Base-by-base conservation (phyloP, 805 yeast species). In the Kluyveromyces siamensis region DNA sequence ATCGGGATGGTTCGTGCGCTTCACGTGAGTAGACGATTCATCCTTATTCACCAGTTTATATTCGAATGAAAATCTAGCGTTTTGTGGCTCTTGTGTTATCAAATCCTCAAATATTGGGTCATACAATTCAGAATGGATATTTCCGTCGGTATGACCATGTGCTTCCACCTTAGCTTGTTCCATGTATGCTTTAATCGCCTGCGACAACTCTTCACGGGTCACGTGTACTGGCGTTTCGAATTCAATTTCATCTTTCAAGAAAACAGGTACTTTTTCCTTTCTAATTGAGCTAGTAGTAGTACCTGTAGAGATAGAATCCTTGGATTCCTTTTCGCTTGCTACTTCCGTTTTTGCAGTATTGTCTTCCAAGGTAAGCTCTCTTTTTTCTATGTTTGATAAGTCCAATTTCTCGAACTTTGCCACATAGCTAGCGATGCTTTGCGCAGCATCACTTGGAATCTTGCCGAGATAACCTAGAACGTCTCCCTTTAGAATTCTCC, bases 401-500 rank as follows among this genome's bases (percentile, higher is more conserved):
- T 90, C 96, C 54, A 89, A 71, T 57, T 79, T 82, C 52, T 77
- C 75, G 53, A 75, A 75, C 35, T 73, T 66, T 45, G 76, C 71
- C 53, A 90, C 66, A 60, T 71, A 82, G 30, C 77, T 68, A 6
- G 85, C 72, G 50, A 90, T 73, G 18, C 69, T 63, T 17, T 67
- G 58, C 21, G 81, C 80, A 7, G 83, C 68, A 8, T 77, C 80
- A 37, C 70, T 58, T 10, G 87, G 67, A 47, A 90, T 84, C 52
- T 76, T 67, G 27, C 98, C 97, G 46, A 90, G 60, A 62, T 79
- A 81, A 0, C 95, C 93, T 55, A 90, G 73, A 1, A 90, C 91
- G 65, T 91, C 99, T 53, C 98, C 98, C 69, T 85, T 87, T 54
- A 91, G 73, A 39, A 91, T 64, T 60, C 96, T 77, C 9, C 98